These are phyloP conservation scores for Rhizopogon roseolus DNA, from an alignment of 768 basidiomycete species.

Conservation along the genomic window DNA sequence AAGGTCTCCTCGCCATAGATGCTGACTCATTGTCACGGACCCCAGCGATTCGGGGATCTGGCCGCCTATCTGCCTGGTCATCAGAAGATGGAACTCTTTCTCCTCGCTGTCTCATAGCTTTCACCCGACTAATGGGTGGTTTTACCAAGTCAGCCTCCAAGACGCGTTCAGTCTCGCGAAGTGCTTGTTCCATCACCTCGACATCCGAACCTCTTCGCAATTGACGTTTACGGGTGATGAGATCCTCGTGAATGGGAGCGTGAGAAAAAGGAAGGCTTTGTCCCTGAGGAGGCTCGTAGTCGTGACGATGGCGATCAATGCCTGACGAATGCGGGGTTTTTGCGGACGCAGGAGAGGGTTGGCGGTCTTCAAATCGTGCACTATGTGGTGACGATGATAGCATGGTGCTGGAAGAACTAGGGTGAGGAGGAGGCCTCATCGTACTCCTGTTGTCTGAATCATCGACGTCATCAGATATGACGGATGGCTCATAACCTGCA, in stretches of 20 bases:
- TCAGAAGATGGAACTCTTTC: slow-evolving; percentile 14
- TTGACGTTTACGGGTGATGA: slow-evolving; percentile 20
- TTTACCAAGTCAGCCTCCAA: slow-evolving; percentile 12
- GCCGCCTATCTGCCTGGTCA: slow-evolving; percentile 6
- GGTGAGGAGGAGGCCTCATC: slow-evolving; percentile 35
- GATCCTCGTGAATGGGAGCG: slow-evolving; percentile 27
- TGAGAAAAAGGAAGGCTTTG: slow-evolving; percentile 20
- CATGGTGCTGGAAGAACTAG: slow-evolving; percentile 25
- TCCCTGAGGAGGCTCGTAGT: slow-evolving; percentile 14
- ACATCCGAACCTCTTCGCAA: slow-evolving; percentile 23
- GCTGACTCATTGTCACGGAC: slow-evolving; percentile 15
- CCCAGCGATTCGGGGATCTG: not conserved
- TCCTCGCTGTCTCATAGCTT: not conserved
- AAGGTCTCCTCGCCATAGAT: slow-evolving; percentile 7
- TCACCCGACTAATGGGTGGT: not conserved
- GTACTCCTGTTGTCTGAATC: slow-evolving; percentile 47
- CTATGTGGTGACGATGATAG: slow-evolving; percentile 36
- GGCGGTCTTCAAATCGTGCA: slow-evolving; percentile 33
- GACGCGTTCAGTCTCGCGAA: slow-evolving; percentile 20
- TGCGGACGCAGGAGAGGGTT: slow-evolving; percentile 30
- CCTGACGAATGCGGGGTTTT: slow-evolving; percentile 19
- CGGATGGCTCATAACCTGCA: slow-evolving; percentile 64
- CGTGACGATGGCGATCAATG: slow-evolving; percentile 20
- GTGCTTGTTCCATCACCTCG: slow-evolving; percentile 18
- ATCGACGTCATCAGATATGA: slow-evolving; percentile 52